Evolutionary conservation across 768 basidiomycete genomes (phyloP), one percentile per base, ranked within the genome.

Genomic region (Tulasnella sp.): DNA sequence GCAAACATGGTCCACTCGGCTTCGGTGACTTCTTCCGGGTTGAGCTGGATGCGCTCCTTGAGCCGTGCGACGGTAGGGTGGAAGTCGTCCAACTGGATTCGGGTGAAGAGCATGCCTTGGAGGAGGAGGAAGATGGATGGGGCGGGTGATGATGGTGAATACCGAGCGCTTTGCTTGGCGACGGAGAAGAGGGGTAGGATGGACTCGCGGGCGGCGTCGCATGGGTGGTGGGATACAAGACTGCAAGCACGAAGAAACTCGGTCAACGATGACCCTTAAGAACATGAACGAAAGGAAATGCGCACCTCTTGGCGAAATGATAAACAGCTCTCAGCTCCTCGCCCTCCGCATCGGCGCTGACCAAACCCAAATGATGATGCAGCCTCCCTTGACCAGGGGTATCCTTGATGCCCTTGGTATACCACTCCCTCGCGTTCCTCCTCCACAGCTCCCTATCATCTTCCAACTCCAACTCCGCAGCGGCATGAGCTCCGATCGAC

Each of bases 1-100:
- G 91, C 97, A 95, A 99, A 97, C 93, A 97, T 96, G 82, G 95
- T 92, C 98, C 98, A 99, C 79, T 97, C 95, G 39, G 92, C 91
- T 83, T 92, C 93, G 81, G 93, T 90, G 0, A 91, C 92, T 14
- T 90, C 91, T 80, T 77, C 76, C 14, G 82, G 82, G 72, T 97
- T 94, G 79, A 96, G 92, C 76, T 91, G 89, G 3, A 97, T 89
- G 56, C 94, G 92, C 84, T 97, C 96, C 76, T 96, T 88, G 84
- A 97, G 94, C 27, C 95, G 92, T 0, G 92, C 93, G 36, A 96
- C 89, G 0, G 92, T 92, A 18, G 91, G 88, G 62, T 89, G 86
- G 84, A 99, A 99, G 84, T 96, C 94, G 84, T 99, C 98, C 38
- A 99, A 90, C 81, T 96, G 90, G 81, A 98, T 95, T 81, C 94